Conservation (phyloP, 1,284 basidiomycete species). For the Paramarasmius palmivorus region DNA sequence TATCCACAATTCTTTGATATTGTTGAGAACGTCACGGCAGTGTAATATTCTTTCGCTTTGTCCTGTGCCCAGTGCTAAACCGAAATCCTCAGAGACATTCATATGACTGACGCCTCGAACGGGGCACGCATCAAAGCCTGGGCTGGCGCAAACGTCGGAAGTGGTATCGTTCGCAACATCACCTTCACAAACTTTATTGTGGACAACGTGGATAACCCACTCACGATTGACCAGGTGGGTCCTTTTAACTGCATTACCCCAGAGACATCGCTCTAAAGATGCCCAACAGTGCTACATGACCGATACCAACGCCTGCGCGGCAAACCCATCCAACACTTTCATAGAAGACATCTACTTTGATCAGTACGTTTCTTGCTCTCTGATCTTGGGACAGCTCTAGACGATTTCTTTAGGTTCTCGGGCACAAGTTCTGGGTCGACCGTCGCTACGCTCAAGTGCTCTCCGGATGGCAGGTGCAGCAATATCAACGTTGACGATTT, state of each 20-base stretch:
- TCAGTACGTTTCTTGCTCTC: conserved; percentile 31
- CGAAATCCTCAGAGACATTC: conserved; percentile 43
- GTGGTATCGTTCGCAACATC: conserved; percentile 59
- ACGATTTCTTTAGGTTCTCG: conserved; percentile 39
- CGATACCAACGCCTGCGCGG: conserved; percentile 39
- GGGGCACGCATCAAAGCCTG: conserved; percentile 69
- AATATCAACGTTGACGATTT: conserved; percentile 51
- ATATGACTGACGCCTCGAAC: conserved; percentile 60
- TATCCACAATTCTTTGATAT: conserved; percentile 62
- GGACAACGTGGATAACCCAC: conserved; percentile 53
- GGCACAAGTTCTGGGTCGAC: conserved; percentile 56
- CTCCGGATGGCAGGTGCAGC: conserved; percentile 49
- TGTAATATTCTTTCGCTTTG: conserved; percentile 27
- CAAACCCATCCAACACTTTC: conserved; percentile 53
- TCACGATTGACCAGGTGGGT: conserved; percentile 55
- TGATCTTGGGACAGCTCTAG: not conserved
- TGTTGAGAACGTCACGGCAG: conserved; percentile 59
- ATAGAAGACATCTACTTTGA: conserved; percentile 54
- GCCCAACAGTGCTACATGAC: conserved; percentile 53
- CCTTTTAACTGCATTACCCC: not conserved
- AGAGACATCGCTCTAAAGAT: not conserved
- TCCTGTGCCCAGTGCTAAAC: not conserved
- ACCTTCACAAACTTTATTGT: conserved; percentile 51
- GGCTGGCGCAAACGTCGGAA: conserved; percentile 60
- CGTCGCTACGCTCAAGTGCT: conserved; percentile 59